phyloP scores from a whole-genome alignment of 495 filamentous ascomycete species.

The Penicillium parvum region DNA sequence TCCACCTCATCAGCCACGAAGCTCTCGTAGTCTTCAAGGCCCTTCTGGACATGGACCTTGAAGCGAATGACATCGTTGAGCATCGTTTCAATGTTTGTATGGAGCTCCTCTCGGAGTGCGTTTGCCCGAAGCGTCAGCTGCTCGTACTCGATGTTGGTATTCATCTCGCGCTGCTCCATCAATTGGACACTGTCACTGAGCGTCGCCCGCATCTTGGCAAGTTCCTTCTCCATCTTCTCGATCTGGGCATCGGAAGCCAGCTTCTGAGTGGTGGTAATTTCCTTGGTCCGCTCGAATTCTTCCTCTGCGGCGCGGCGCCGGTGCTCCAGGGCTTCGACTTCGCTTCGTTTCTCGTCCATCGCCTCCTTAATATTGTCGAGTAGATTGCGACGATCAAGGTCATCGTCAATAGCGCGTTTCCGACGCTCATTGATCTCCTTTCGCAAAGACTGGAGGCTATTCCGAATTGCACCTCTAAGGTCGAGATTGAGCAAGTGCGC shows the following conservation, averaged over 20 bases:
- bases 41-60: constrained; percentile 93
- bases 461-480: constrained; percentile 74
- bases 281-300: constrained; percentile 90
- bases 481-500: constrained; percentile 83
- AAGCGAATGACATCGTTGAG: constrained; percentile 97
- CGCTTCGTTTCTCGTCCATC: constrained; percentile 86
- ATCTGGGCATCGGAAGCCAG: constrained; percentile 85
- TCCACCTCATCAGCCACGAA: constrained; percentile 90
- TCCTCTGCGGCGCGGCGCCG: constrained; percentile 78
- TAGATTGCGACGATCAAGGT: constrained; percentile 86
- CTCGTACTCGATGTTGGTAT: constrained; percentile 94
- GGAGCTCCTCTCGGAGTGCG: constrained; percentile 82
- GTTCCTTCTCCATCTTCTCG: constrained; percentile 96
- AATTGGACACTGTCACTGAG: constrained; percentile 85
- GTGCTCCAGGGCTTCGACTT: constrained; percentile 90
- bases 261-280: constrained; percentile 82
- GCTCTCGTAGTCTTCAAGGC: constrained; percentile 84
- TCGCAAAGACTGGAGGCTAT: constrained; percentile 67
- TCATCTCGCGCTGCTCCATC: constrained; percentile 95
- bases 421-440: constrained; percentile 87
- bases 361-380: constrained; percentile 90
- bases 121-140: constrained; percentile 81
- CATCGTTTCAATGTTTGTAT: constrained; percentile 93
- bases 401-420: constrained; percentile 73
- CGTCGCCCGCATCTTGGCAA: constrained; percentile 82